Conservation (phyloP, 169 alveolate genomes). For the Blepharisma undulans region DNA sequence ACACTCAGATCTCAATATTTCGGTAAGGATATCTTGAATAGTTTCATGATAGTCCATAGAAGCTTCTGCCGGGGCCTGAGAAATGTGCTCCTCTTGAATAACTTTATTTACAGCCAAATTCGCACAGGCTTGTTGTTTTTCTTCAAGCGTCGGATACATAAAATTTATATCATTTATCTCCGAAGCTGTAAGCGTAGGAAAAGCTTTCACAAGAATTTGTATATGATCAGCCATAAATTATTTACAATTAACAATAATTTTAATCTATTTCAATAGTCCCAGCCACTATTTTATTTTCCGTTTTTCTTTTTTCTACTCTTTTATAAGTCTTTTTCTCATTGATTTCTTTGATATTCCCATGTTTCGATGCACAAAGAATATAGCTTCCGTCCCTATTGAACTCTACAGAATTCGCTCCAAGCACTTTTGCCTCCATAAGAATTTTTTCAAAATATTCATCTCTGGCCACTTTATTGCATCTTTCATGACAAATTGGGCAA, state of each 20-base stretch:
- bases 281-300: neutral
- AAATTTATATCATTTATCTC: neutral
- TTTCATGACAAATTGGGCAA: neutral
- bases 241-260: neutral
- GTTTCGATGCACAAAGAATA: neutral
- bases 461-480: neutral
- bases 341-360: neutral
- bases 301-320: neutral
- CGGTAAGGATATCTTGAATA: neutral
- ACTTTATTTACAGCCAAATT: neutral
- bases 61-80: neutral
- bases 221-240: neutral
- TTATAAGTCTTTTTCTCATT: neutral
- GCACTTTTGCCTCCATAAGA: neutral
- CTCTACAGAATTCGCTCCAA: neutral
- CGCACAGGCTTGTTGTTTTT: conserved; percentile 7
- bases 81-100: neutral
- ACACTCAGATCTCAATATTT: neutral
- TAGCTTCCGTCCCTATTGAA: neutral
- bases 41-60: neutral
- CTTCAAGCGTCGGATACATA: neutral
- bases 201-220: neutral
- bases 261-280: neutral
- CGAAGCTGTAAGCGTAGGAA: neutral
- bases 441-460: neutral